Percentiles rank a stretch among this genome's conserved stretches.
Conservation (phyloP, 306 rosid genomes). For the Fragaria iinumae region DNA sequence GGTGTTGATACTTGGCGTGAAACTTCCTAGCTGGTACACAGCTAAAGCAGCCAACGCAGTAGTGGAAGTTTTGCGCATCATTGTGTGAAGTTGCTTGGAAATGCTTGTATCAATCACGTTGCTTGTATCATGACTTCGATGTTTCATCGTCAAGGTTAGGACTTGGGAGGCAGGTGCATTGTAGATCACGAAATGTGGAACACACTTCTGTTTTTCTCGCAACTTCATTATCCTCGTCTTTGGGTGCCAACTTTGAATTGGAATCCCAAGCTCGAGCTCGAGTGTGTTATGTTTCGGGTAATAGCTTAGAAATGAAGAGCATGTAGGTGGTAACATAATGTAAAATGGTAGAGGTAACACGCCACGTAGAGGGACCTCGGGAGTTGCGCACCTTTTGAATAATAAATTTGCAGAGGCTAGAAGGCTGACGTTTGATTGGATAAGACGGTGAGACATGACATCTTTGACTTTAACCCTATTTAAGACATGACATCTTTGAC, state of each 20-base stretch:
- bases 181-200: background rate
- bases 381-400: conserved; percentile 23
- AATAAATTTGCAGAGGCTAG: conserved; percentile 19
- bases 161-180: background rate
- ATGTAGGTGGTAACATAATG: background rate
- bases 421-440: conserved; percentile 29
- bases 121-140: background rate
- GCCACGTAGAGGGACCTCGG: conserved; percentile 24
- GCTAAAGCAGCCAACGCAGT: background rate
- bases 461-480: conserved; percentile 15
- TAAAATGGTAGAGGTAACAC: background rate
- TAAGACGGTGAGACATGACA: conserved; percentile 28
- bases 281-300: background rate
- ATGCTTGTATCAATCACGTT: background rate
- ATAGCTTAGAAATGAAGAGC: background rate
- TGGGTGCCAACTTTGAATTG: background rate
- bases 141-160: background rate
- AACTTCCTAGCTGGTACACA: background rate
- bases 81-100: background rate
- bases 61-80: background rate
- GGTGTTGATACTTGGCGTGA: conserved; percentile 25
- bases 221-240: background rate
- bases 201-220: background rate
- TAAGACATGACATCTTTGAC: conserved; percentile 25
- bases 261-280: background rate